These are phyloP conservation scores for Phytophthora fragariae DNA, from an alignment of 352 stramenopile genomes.

Conservation along the genomic window DNA sequence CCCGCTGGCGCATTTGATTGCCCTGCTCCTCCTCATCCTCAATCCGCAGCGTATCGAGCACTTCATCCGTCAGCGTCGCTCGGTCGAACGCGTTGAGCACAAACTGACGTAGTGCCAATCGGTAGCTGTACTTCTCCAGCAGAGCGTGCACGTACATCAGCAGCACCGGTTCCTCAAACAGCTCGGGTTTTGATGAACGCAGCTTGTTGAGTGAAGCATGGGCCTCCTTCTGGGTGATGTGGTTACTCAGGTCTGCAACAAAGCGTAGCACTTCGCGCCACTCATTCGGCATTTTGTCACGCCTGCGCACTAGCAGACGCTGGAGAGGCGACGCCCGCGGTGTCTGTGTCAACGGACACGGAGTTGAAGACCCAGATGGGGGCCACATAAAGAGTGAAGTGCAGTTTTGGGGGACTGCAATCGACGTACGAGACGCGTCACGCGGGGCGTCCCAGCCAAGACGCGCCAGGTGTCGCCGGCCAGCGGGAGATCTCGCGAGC, in stretches of 20 bases:
- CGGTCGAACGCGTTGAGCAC: slow-evolving; percentile 88
- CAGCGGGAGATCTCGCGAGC: slow-evolving; percentile 69
- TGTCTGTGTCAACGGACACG: slow-evolving; percentile 64
- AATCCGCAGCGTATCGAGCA: slow-evolving; percentile 70
- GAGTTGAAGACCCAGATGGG: slow-evolving; percentile 33
- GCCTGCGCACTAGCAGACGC: slow-evolving; percentile 52
- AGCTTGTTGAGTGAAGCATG: slow-evolving; percentile 88
- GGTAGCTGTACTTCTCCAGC: slow-evolving; percentile 88
- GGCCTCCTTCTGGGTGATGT: slow-evolving; percentile 91
- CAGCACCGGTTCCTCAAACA: slow-evolving; percentile 89
- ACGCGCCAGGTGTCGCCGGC: slow-evolving; percentile 69
- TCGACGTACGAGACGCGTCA: slow-evolving; percentile 71
- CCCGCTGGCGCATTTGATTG: slow-evolving; percentile 56
- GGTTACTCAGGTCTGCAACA: slow-evolving; percentile 88
- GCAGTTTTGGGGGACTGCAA: slow-evolving; percentile 84
- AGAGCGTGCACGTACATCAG: slow-evolving; percentile 85
- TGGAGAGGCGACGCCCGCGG: slow-evolving; percentile 67
- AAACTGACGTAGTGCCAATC: slow-evolving; percentile 85
- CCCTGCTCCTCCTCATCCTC: slow-evolving; percentile 53
- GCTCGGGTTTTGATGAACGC: slow-evolving; percentile 62
- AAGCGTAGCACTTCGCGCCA: slow-evolving; percentile 83
- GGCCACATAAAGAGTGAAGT: slow-evolving; percentile 87
- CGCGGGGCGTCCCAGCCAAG: slow-evolving; percentile 83
- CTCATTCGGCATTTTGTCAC: slow-evolving; percentile 71
- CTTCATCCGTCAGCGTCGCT: slow-evolving; percentile 73